Conservation (phyloP, 352 stramenopile species). For the Phytophthora constricta region DNA sequence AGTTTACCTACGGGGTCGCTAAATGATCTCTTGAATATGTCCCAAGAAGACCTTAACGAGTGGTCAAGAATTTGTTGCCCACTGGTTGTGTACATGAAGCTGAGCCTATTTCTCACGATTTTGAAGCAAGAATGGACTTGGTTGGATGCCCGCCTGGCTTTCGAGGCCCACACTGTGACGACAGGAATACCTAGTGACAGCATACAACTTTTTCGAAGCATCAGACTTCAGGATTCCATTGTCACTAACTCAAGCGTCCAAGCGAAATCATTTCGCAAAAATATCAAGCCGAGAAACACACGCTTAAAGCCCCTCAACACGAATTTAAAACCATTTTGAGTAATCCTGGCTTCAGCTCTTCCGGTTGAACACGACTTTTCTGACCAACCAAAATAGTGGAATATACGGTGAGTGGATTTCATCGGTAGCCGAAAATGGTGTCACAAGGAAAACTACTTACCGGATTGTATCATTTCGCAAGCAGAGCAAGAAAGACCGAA, state of each 20-base stretch:
- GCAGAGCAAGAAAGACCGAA: slow-evolving; percentile 98
- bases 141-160: slow-evolving; percentile 10
- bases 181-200: too few relatives aligned
- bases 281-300: neutral
- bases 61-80: slow-evolving; percentile 23
- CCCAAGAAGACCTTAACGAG: slow-evolving; percentile 3
- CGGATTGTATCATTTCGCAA: slow-evolving; percentile 98
- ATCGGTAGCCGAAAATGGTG: too few relatives aligned
- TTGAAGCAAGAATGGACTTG: slow-evolving; percentile 28
- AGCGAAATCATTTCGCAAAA: neutral
- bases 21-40: slow-evolving; percentile 35
- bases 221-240: too few relatives aligned
- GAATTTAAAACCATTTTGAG: too few relatives aligned
- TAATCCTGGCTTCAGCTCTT: too few relatives aligned
- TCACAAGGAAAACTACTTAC: too few relatives aligned
- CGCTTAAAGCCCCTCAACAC: neutral
- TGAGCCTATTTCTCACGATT: slow-evolving; percentile 37
- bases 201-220: too few relatives aligned
- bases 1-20: slow-evolving; percentile 37
- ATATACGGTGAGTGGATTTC: too few relatives aligned
- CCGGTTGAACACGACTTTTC: too few relatives aligned
- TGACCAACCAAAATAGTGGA: too few relatives aligned
- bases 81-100: slow-evolving; percentile 22
- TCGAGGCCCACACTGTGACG: slow-evolving; percentile 18
- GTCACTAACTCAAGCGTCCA: too few relatives aligned